Conservation (phyloP, 2,329 filamentous ascomycete genomes). For the Penicillium sp. region DNA sequence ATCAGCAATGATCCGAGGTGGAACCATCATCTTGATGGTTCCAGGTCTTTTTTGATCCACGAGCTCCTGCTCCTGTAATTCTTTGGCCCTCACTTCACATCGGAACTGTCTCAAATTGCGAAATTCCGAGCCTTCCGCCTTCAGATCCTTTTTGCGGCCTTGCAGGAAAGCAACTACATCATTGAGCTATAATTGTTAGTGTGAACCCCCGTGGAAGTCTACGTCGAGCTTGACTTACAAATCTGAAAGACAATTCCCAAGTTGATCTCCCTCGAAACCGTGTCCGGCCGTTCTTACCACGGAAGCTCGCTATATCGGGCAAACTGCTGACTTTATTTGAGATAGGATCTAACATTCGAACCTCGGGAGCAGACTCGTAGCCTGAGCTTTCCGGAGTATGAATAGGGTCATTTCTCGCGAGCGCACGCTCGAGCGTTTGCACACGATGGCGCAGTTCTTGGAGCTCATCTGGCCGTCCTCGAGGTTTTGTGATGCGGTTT, state of each 20-base stretch:
- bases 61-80: conserved; percentile 35
- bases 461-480: conserved; percentile 32
- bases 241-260: conserved; percentile 36
- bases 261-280: conserved; percentile 39
- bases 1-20: conserved; percentile 52
- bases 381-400: conserved; percentile 34
- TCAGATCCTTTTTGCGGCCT: conserved; percentile 26
- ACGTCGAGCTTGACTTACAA: conserved; percentile 29
- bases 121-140: conserved; percentile 29
- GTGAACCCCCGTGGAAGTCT: background rate
- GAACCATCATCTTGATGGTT: conserved; percentile 48
- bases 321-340: conserved; percentile 35
- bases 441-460: conserved; percentile 36
- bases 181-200: conserved; percentile 31
- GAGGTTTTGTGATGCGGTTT: conserved; percentile 32
- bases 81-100: conserved; percentile 33
- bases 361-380: conserved; percentile 23
- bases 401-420: conserved; percentile 27
- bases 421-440: conserved; percentile 32
- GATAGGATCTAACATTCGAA: conserved; percentile 24
- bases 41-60: conserved; percentile 37
- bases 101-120: conserved; percentile 36
- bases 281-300: conserved; percentile 37
- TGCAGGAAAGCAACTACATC: conserved; percentile 34
- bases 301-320: conserved; percentile 33